Evolutionary conservation across 2,329 filamentous ascomycete species (phyloP).

Genomic region (Pseudogymnoascus sp.): DNA sequence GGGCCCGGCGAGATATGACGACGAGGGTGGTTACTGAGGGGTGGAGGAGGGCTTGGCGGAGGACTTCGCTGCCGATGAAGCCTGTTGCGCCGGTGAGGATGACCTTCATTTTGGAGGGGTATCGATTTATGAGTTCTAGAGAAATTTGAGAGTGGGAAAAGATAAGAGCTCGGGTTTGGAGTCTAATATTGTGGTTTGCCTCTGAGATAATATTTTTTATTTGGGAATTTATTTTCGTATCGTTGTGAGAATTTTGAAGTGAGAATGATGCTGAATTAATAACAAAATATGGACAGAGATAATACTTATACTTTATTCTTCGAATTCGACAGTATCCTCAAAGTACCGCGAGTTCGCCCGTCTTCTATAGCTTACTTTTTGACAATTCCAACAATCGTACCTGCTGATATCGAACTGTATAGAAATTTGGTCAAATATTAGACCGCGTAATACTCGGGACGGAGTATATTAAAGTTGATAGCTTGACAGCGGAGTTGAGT

Average conservation of each 20-base stretch:
- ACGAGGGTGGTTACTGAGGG: constrained; percentile 43
- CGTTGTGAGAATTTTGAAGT: neutral
- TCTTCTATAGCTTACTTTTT: neutral
- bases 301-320: neutral
- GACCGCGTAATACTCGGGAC: neutral
- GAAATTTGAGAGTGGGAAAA: neutral
- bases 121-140: neutral
- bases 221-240: neutral
- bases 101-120: constrained; percentile 42
- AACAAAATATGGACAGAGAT: neutral
- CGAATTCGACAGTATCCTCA: neutral
- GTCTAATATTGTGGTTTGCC: neutral
- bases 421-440: neutral
- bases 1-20: constrained; percentile 43
- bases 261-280: neutral
- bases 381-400: neutral
- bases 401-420: neutral
- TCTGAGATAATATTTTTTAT: neutral
- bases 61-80: constrained; percentile 45
- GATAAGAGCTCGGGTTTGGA: neutral
- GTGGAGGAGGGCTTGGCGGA: constrained; percentile 42
- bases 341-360: neutral
- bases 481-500: neutral
- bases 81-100: constrained; percentile 52
- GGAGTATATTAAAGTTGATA: neutral